A percentile compares a stretch with the other conserved stretches of the same genome.
phyloP scores from a whole-genome alignment of 306 rosid species.

The Fragaria ananassa region DNA sequence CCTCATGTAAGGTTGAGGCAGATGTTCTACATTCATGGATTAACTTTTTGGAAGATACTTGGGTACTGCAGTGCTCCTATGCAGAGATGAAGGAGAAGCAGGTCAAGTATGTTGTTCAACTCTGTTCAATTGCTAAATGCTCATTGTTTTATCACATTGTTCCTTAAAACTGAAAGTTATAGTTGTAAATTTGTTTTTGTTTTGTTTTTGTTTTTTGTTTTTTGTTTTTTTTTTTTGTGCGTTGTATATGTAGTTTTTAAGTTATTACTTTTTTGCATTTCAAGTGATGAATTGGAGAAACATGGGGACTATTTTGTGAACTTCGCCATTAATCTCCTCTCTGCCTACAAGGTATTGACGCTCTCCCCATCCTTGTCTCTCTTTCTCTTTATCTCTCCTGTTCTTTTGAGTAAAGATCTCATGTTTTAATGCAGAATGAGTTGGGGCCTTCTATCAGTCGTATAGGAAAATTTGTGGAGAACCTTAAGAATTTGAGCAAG shows the following conservation, averaged over 20 bases:
- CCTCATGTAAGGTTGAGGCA: slow-evolving; percentile 68
- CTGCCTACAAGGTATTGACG: slow-evolving; percentile 67
- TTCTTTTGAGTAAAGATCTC: slow-evolving; percentile 19
- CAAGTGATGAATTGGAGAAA: slow-evolving; percentile 81
- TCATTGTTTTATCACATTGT: slow-evolving; percentile 4
- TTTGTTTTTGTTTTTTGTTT: background rate
- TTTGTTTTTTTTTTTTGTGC: slow-evolving; percentile 7
- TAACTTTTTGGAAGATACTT: slow-evolving; percentile 94
- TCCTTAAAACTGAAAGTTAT: background rate
- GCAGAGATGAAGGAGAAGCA: slow-evolving; percentile 68
- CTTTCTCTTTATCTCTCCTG: background rate
- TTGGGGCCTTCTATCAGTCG: slow-evolving; percentile 70
- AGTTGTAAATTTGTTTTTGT: background rate
- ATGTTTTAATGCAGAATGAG: slow-evolving; percentile 64
- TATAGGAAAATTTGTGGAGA: slow-evolving; percentile 70
- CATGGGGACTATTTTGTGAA: slow-evolving; percentile 82
- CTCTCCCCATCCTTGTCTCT: slow-evolving; percentile 5
- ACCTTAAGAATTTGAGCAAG: slow-evolving; percentile 61
- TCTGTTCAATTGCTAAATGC: slow-evolving; percentile 22
- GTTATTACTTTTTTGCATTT: slow-evolving; percentile 28
- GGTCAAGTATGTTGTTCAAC: slow-evolving; percentile 60
- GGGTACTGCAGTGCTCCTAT: slow-evolving; percentile 73
- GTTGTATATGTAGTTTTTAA: slow-evolving; percentile 15
- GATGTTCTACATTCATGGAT: slow-evolving; percentile 83
- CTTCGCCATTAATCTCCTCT: slow-evolving; percentile 69